These are phyloP conservation scores for Coemansia linderi DNA, from an alignment of 371 early-diverging fungal genomes.

Conservation along the genomic window DNA sequence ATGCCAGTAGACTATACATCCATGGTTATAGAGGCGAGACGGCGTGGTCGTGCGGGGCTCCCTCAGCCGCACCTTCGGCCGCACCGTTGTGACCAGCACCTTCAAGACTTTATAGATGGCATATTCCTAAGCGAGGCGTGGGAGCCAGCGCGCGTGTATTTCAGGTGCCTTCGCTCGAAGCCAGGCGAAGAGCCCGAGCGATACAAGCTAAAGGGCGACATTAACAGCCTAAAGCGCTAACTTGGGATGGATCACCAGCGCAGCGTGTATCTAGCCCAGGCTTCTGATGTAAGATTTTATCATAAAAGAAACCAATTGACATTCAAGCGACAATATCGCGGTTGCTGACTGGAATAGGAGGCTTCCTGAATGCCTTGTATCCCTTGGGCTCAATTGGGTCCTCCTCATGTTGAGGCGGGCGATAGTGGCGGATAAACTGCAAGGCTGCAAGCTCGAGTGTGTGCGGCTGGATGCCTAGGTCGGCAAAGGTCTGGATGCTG, in stretches of 20 bases:
- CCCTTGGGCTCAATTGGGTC: conserved; percentile 52
- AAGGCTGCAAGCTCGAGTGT: conserved; percentile 77
- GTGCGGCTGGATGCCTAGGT: conserved; percentile 80
- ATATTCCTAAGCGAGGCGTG: conserved; percentile 38
- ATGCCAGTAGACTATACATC: conserved; percentile 34
- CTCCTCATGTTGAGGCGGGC: conserved; percentile 58
- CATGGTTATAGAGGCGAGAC: conserved; percentile 37
- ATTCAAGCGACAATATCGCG: conserved; percentile 43
- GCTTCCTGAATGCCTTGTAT: conserved; percentile 55
- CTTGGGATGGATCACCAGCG: not conserved
- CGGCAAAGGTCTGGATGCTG: conserved; percentile 78
- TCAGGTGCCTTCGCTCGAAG: conserved; percentile 41
- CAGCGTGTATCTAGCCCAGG: not conserved
- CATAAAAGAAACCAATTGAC: not conserved
- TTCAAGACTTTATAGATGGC: conserved; percentile 49
- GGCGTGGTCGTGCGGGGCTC: conserved; percentile 44
- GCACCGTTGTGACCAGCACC: conserved; percentile 46
- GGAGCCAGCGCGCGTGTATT: conserved; percentile 32
- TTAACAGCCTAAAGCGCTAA: conserved; percentile 13
- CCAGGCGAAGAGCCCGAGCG: conserved; percentile 49
- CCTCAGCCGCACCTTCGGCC: conserved; percentile 48
- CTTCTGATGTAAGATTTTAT: not conserved
- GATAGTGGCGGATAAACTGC: conserved; percentile 81
- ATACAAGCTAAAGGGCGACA: conserved; percentile 33
- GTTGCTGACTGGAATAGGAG: conserved; percentile 39